Evolutionary conservation across 805 yeast species (phyloP), one percentile per base, ranked within the genome.

Genomic region (Saccharomycopsis olivae): DNA sequence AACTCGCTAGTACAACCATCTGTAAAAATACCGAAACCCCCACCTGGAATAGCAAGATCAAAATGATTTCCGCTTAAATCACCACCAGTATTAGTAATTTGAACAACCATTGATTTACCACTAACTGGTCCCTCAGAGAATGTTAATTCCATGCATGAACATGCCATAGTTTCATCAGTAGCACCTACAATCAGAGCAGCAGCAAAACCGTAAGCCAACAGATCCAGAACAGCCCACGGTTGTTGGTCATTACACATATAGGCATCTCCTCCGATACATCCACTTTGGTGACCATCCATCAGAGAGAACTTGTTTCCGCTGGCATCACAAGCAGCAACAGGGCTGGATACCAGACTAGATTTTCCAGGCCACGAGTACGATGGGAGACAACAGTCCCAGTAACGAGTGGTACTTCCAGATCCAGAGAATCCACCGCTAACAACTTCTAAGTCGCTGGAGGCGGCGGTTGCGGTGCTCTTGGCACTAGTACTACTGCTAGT

Each of bases 311-410:
- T 31, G 23, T 30, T 39, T 5, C 46, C 46, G 23, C 15, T n/a
- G 9, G 43, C 37, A n/a, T 38, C 41, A 39, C 46, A 42, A 30
- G 38, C 33, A 6, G 28, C 20, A 20, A 42, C 46, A 10, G 30
- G 30, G n/a, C 6, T n/a, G 10, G 34, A 11, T 14, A 42, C 38
- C 4, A 18, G 18, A 5, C 23, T 19, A 4, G 39, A 31, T 23
- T 38, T 38, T 5, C 43, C 41, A 32, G 17, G n/a, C 46, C 46
- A 42, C 14, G 40, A 19, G 19, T 35, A 42, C 3, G 40, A 35
- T 27, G 46, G 46, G 10, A 33, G 25, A 33, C 46, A 42, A 21
- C 46, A 42, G 25, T 42, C 46, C 33, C 39, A 42, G 35, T 39
- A 42, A 19, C 41, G 24, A 8, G 42, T 42, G 13, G 42, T 42